Percentiles rank a stretch among this genome's conserved stretches.
phyloP scores from a whole-genome alignment of 2,329 filamentous ascomycete genomes.

The Fusarium vanettenii region DNA sequence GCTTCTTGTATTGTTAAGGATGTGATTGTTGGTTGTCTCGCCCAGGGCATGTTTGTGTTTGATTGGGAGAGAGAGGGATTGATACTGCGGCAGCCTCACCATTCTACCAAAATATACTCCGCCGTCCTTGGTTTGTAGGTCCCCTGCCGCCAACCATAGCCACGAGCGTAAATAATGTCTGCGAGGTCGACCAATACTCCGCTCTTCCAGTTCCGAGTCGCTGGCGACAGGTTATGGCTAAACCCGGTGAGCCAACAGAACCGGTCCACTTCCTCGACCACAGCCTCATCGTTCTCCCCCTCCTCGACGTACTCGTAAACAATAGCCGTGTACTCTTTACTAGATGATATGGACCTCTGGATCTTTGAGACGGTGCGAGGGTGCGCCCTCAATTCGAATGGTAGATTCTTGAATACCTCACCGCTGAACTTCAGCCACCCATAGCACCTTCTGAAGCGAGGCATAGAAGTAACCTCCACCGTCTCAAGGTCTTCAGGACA shows the following conservation, averaged over 20 bases:
- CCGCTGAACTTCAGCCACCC: neutral
- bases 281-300: neutral
- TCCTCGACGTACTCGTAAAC: conserved; percentile 4
- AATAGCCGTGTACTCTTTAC: neutral
- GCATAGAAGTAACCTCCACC: neutral
- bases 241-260: conserved; percentile 9
- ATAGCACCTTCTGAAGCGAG: neutral
- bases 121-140: neutral
- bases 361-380: neutral
- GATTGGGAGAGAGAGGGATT: neutral
- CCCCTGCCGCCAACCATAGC: neutral
- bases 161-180: neutral
- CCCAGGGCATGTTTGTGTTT: neutral
- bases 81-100: neutral
- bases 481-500: neutral
- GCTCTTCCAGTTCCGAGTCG: neutral
- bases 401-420: neutral
- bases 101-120: neutral
- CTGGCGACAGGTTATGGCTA: neutral
- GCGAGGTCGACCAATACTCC: conserved; percentile 1
- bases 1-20: too few relatives aligned
- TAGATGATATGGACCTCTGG: neutral
- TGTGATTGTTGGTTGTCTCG: neutral
- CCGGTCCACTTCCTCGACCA: neutral
- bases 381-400: neutral